Evolutionary conservation across 495 filamentous ascomycete species (phyloP).

Genomic region (Penicillium riverlandense): DNA sequence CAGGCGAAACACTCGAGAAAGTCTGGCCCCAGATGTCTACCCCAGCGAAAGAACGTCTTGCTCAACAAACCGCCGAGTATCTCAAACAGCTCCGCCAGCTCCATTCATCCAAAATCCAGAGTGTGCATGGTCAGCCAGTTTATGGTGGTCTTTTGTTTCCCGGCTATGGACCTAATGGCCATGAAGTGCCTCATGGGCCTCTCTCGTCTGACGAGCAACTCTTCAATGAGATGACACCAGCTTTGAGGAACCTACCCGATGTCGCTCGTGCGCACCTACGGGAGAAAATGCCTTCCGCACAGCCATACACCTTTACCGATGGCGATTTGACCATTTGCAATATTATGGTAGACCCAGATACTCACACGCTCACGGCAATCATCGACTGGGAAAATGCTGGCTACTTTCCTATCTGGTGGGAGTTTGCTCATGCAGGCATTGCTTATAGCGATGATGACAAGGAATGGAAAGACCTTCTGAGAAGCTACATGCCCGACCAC

Average conservation of each 20-base stretch:
- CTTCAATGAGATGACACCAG: conserved; percentile 16
- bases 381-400: conserved; percentile 29
- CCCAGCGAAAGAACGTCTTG: conserved; percentile 11
- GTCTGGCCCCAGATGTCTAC: conserved; percentile 10
- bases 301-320: conserved; percentile 24
- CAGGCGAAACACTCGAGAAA: conserved; percentile 8
- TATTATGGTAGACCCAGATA: conserved; percentile 18
- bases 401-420: conserved; percentile 27
- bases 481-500: conserved; percentile 17
- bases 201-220: conserved; percentile 15
- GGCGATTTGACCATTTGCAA: conserved; percentile 21
- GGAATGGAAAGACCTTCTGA: conserved; percentile 14
- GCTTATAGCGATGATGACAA: conserved; percentile 4
- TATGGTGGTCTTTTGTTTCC: conserved; percentile 11
- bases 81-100: conserved; percentile 14
- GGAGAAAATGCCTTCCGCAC: conserved; percentile 11
- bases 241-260: conserved; percentile 10
- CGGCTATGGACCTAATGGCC: not conserved
- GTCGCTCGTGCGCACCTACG: conserved; percentile 9
- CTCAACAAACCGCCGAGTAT: conserved; percentile 15
- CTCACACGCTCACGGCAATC: conserved; percentile 14
- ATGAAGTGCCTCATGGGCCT: conserved; percentile 9
- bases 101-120: conserved; percentile 12
- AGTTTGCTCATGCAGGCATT: conserved; percentile 13
- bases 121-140: conserved; percentile 10